Conservation (phyloP, 179 eudicot genomes). For the Spergularia azorica region DNA sequence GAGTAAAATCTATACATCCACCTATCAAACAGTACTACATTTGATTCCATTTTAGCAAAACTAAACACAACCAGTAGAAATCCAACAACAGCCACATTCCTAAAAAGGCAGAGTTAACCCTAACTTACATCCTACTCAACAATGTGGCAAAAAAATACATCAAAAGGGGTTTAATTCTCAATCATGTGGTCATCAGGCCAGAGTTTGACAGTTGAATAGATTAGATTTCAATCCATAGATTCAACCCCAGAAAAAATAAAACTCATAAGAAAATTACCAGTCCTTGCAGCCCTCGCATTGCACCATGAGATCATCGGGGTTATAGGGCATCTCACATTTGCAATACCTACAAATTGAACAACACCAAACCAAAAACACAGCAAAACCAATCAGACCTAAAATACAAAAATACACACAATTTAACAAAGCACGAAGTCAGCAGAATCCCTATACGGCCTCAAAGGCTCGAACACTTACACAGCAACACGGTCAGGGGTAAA, state of each 20-base stretch:
- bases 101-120: background rate
- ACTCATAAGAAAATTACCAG: constrained; percentile 48
- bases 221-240: background rate
- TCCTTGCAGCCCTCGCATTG: constrained; percentile 88
- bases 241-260: background rate
- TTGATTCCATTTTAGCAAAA: background rate
- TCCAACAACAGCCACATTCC: background rate
- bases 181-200: background rate
- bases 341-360: constrained; percentile 58
- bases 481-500: constrained; percentile 88
- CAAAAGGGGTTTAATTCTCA: background rate
- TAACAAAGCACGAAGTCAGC: too few relatives aligned
- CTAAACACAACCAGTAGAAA: background rate
- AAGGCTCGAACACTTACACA: constrained; percentile 52
- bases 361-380: background rate
- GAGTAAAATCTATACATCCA: background rate
- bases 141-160: background rate
- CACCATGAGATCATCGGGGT: constrained; percentile 90
- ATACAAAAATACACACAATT: background rate
- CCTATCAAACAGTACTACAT: background rate
- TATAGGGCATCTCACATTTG: constrained; percentile 95
- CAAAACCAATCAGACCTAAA: constrained; percentile 1
- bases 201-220: background rate
- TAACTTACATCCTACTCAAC: background rate
- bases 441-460: too few relatives aligned